Conservation (phyloP, 2,329 filamentous ascomycete genomes). For the Colletotrichum orbiculare region DNA sequence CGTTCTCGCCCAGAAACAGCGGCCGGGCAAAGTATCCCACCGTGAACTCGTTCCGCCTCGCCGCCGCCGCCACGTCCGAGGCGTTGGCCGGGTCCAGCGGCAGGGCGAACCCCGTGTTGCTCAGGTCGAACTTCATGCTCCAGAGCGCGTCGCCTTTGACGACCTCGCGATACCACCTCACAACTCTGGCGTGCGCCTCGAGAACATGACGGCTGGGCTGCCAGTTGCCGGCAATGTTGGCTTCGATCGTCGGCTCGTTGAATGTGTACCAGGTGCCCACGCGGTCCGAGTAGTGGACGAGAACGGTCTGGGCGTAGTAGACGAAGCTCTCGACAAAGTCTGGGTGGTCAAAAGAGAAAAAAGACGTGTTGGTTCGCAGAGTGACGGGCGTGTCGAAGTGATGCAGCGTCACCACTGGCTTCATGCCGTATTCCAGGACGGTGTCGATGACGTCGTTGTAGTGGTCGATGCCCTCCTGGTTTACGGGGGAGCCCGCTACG, state of each 20-base stretch:
- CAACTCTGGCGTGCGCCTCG: constrained; percentile 60
- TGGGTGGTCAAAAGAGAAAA: constrained; percentile 28
- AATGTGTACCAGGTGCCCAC: constrained; percentile 65
- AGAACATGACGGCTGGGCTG: constrained; percentile 53
- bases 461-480: constrained; percentile 60
- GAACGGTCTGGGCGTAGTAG: constrained; percentile 62
- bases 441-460: constrained; percentile 65
- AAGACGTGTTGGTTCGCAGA: constrained; percentile 50
- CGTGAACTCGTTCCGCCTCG: constrained; percentile 59
- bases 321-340: constrained; percentile 62
- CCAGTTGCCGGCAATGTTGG: constrained; percentile 46
- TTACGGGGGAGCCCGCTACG: constrained; percentile 60
- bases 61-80: constrained; percentile 55
- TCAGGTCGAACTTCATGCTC: constrained; percentile 54
- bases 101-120: constrained; percentile 61
- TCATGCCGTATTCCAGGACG: constrained; percentile 60
- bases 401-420: constrained; percentile 58
- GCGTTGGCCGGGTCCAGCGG: constrained; percentile 49
- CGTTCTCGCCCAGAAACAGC: constrained; percentile 61
- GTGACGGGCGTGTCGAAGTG: constrained; percentile 53
- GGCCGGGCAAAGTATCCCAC: constrained; percentile 63
- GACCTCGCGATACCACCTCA: constrained; percentile 63
- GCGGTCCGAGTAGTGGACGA: constrained; percentile 62
- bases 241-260: constrained; percentile 60
- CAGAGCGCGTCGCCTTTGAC: constrained; percentile 59